Evolutionary conservation across 495 filamentous ascomycete species (phyloP), one percentile per base, ranked within the genome.

Genomic region (Astrocystis sublimbata): DNA sequence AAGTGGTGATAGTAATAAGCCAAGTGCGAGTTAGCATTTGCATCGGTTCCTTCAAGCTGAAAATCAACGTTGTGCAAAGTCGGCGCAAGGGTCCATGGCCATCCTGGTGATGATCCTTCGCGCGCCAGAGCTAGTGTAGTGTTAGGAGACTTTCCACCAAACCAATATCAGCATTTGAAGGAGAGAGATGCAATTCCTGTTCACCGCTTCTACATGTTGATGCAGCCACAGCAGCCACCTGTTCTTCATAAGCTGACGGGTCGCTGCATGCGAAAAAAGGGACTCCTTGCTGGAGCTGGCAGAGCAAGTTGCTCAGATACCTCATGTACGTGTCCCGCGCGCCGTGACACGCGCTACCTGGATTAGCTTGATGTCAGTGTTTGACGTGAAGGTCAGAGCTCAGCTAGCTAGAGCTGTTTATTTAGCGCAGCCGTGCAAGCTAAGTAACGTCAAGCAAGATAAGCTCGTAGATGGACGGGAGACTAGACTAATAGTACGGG

Each of bases 1-100:
- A n/a, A n/a, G n/a, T n/a, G n/a, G n/a, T n/a, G n/a, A 30, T 42
- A 56, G 52, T 42, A 56, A 56, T 41, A 56, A 30, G 36, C 52
- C 52, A 56, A 56, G 52, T 42, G 38, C 42, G 28, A 30, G 52
- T 38, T 17, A 28, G 26, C 36, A 41, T 10, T n/a, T 12, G 36
- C 36, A 41, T 10, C 9, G 12, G 36, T 23, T 24, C n/a, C 36
- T 24, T 26, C 2, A 15, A 56, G 52, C 52, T 56, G 52, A 56
- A 36, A 36, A 41, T 24, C 36, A 56, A 43, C 52, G 52, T 30
- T 30, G 31, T 42, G 31, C 52, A n/a, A n/a, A n/a, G n/a, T n/a
- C n/a, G n/a, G n/a, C n/a, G n/a, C n/a, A 28, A 42, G 52, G 52
- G 24, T 56, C 15, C 24, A 19, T 6, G n/a, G n/a, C n/a, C 19